A percentile compares a stretch with the other conserved stretches of the same genome.
Conservation (phyloP, 768 basidiomycete species). For the Suillus variegatus region DNA sequence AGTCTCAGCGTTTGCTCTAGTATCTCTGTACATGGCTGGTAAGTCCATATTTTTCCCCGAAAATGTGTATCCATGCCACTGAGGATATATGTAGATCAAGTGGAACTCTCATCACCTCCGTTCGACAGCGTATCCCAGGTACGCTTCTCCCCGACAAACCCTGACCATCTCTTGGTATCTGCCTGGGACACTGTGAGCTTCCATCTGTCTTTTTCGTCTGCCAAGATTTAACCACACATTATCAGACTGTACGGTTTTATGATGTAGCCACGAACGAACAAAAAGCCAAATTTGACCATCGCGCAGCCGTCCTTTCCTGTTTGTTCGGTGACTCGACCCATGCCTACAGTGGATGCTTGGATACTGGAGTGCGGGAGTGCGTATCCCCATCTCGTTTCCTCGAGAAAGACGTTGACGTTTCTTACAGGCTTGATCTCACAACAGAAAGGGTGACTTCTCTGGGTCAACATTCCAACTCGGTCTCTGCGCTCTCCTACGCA, state of each 20-base stretch:
- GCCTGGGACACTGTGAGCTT: slow-evolving; percentile 81
- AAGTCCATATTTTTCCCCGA: background rate
- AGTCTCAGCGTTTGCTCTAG: background rate
- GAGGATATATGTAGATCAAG: slow-evolving; percentile 26
- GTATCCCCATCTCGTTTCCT: slow-evolving; percentile 26
- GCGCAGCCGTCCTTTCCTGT: slow-evolving; percentile 86
- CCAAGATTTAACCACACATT: slow-evolving; percentile 36
- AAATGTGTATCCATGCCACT: background rate
- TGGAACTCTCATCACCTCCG: slow-evolving; percentile 64
- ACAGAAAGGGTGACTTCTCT: slow-evolving; percentile 72
- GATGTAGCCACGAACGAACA: slow-evolving; percentile 57
- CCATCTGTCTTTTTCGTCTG: slow-evolving; percentile 15
- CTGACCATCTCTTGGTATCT: slow-evolving; percentile 77
- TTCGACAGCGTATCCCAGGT: slow-evolving; percentile 85
- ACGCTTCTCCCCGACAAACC: slow-evolving; percentile 77
- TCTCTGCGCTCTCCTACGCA: slow-evolving; percentile 77
- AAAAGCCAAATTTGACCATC: slow-evolving; percentile 83
- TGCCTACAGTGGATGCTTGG: slow-evolving; percentile 86
- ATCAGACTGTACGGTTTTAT: slow-evolving; percentile 64
- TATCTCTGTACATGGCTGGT: background rate
- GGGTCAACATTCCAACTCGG: slow-evolving; percentile 79
- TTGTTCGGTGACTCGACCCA: slow-evolving; percentile 65
- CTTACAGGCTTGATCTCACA: slow-evolving; percentile 69
- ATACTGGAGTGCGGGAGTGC: slow-evolving; percentile 81
- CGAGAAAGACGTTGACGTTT: background rate